Evolutionary conservation across 1,139 yeast species (phyloP), one percentile per base, ranked within the genome.

Genomic region (Kluyveromyces sp.): DNA sequence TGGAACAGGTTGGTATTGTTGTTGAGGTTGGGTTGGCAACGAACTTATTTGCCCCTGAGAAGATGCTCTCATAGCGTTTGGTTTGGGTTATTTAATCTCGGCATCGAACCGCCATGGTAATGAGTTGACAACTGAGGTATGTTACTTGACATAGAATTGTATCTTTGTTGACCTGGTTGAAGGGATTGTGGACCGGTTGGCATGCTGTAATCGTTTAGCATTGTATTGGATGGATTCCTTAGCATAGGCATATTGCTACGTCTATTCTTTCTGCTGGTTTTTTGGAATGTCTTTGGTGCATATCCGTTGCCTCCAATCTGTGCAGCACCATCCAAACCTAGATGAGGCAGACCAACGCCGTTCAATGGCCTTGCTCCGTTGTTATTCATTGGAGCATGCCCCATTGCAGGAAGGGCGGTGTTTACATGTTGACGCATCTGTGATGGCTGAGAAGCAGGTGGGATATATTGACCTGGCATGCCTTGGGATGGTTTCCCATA

Each of bases 181-280:
- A 37, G 44, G 37, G 41, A 40, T 30, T 39, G 42, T 40, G 35
- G 41, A 29, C 39, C 46, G n/a, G 34, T 45, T 3, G 54, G 46
- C 40, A 55, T 47, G 25, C 54, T 48, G 43, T 45, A 54, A 34
- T 52, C 55, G 31, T 47, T 46, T 39, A 57, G 48, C n/a, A 52
- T 53, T 25, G 57, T 45, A 43, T 58, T 61, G 1, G 67, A 63
- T 3, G 67, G 65, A 48, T 55, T 58, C 8, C 66, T 63, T 26
- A 64, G 43, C 27, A 50, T 52, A 25, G 61, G 59, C 63, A 63
- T 57, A 40, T 60, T 59, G 43, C 66, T 63, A 31, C 53, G 50
- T 54, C 67, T 61, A 42, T 63, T 63, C 47, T 64, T 64, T 44
- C 68, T 61, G 46, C 67, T 63, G 2, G 66, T 61, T 28, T 65